Evolutionary conservation across 805 yeast species (phyloP).

Genomic region (Zygosaccharomyces bailii): DNA sequence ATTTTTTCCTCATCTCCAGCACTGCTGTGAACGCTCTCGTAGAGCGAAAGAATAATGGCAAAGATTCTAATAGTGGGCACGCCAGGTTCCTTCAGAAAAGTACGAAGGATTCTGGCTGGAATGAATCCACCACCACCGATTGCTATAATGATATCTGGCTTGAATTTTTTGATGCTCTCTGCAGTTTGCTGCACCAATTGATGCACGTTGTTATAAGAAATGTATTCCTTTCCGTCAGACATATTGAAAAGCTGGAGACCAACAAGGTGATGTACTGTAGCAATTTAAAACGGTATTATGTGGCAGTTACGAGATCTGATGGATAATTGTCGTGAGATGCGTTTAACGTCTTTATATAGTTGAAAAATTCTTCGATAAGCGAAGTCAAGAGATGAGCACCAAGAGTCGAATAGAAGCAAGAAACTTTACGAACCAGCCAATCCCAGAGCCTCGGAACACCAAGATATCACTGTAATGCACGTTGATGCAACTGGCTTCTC

Average conservation of each 20-base stretch:
- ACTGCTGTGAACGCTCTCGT: constrained; percentile 71
- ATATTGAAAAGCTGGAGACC: constrained; percentile 9
- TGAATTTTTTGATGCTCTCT: constrained; percentile 59
- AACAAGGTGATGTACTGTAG: background rate
- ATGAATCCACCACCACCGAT: constrained; percentile 98
- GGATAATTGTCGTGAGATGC: background rate
- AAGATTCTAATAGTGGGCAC: constrained; percentile 86
- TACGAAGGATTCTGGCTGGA: constrained; percentile 93
- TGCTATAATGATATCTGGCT: constrained; percentile 89
- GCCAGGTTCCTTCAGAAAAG: constrained; percentile 86
- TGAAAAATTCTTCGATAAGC: constrained; percentile 8
- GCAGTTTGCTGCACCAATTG: constrained; percentile 66
- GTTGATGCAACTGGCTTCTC: background rate
- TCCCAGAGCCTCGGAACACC: too few species aligned
- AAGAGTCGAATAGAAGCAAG: background rate
- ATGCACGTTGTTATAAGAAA: constrained; percentile 77
- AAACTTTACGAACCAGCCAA: background rate
- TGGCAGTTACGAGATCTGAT: background rate
- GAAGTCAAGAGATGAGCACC: constrained; percentile 1
- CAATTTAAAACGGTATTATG: background rate
- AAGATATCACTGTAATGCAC: background rate
- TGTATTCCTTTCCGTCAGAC: constrained; percentile 55
- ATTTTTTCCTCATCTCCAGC: constrained; percentile 53
- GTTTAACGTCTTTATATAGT: background rate
- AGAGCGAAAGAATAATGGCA: constrained; percentile 89